A percentile compares a stretch with the other conserved stretches of the same genome.
Conservation (phyloP, 176 grass and related monocot genomes). For the Carex cristatella region DNA sequence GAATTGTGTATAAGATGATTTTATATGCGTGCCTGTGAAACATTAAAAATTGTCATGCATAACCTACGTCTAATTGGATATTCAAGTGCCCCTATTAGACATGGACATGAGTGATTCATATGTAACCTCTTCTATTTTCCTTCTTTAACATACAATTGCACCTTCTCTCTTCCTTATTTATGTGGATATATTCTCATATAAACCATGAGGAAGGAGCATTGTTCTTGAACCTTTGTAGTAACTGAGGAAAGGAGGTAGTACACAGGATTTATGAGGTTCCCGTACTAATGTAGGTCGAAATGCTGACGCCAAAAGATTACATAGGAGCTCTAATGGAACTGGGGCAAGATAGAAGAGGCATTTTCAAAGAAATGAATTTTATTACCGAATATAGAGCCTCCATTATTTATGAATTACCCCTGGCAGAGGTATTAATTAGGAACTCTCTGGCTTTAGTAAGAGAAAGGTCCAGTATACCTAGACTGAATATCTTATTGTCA, state of each 20-base stretch:
- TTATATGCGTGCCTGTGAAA: neutral
- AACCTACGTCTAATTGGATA: neutral
- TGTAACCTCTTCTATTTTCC: neutral
- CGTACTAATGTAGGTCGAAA: slow-evolving; percentile 57
- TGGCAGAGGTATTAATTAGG: slow-evolving; percentile 69
- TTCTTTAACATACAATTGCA: neutral
- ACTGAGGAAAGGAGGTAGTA: neutral
- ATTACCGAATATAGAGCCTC: slow-evolving; percentile 86
- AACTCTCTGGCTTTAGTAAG: neutral
- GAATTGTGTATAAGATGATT: neutral
- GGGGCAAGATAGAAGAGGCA: slow-evolving; percentile 95
- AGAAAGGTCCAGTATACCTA: neutral
- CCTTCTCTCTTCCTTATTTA: neutral
- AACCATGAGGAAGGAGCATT: neutral
- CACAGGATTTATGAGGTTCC: neutral
- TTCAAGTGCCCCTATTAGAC: neutral
- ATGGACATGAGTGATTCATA: neutral
- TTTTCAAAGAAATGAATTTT: slow-evolving; percentile 96
- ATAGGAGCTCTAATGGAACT: slow-evolving; percentile 97
- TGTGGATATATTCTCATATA: neutral
- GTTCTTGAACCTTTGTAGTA: neutral
- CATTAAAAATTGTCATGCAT: neutral
- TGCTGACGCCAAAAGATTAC: slow-evolving; percentile 94
- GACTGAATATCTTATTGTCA: neutral
- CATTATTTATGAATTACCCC: slow-evolving; percentile 75